phyloP scores from a whole-genome alignment of 177 flowering plant genomes.

The Telopea speciosissima region DNA sequence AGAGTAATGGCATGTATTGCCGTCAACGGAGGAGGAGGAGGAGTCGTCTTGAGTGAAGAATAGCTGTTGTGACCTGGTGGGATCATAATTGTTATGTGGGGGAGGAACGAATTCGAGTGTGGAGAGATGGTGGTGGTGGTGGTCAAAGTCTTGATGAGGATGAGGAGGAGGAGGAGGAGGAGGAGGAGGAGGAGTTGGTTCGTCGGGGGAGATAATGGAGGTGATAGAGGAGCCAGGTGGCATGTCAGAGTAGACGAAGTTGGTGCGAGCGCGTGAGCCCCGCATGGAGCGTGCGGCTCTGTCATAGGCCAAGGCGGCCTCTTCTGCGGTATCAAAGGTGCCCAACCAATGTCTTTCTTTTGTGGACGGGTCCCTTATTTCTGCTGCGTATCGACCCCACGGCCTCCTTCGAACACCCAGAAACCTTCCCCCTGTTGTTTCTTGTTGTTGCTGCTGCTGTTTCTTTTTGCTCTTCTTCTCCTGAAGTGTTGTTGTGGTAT shows the following conservation, averaged over 20 bases:
- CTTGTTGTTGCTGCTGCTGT: constrained; percentile 9
- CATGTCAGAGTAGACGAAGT: constrained; percentile 77
- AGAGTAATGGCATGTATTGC: constrained; percentile 1
- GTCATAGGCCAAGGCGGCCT: constrained; percentile 80
- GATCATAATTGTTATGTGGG: constrained; percentile 6
- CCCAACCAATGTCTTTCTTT: constrained; percentile 86
- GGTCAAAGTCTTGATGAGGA: constrained; percentile 9
- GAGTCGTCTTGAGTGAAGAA: constrained; percentile 5
- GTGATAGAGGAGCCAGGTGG: constrained; percentile 73
- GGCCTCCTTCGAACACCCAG: constrained; percentile 68
- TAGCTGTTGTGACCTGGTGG: constrained; percentile 2
- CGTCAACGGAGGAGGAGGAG: neutral
- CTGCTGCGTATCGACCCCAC: constrained; percentile 71
- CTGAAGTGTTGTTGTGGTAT: neutral
- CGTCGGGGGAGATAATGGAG: constrained; percentile 62
- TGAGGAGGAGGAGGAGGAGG: no score
- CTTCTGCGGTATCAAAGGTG: constrained; percentile 81
- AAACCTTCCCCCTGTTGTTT: constrained; percentile 21
- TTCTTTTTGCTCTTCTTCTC: constrained; percentile 16
- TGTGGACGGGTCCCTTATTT: constrained; percentile 62
- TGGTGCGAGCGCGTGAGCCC: constrained; percentile 70
- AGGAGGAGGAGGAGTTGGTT: constrained; percentile 10
- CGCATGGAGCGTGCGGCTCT: constrained; percentile 82
- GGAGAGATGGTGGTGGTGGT: neutral
- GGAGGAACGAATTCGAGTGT: constrained; percentile 3